Conservation (phyloP, 352 stramenopile species). For the Pythium dissotocum region DNA sequence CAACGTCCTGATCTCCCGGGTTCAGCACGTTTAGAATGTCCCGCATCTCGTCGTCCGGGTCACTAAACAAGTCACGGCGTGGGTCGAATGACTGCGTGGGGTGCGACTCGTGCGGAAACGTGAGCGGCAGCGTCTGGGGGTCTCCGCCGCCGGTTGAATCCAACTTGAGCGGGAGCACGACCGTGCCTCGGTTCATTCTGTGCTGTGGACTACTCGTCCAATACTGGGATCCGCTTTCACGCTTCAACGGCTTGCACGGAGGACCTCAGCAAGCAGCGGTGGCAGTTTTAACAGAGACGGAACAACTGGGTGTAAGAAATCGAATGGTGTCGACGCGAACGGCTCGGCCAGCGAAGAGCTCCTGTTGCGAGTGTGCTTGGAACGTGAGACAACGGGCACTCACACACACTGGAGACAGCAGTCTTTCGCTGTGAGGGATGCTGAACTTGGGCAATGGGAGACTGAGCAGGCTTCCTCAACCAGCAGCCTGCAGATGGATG, state of each 20-base stretch:
- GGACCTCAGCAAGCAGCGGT: neutral
- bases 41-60: constrained; percentile 21
- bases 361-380: neutral
- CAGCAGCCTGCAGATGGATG: neutral
- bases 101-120: constrained; percentile 3
- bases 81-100: neutral
- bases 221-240: neutral
- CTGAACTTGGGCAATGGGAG: neutral
- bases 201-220: neutral
- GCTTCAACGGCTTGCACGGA: constrained; percentile 3
- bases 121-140: constrained; percentile 11
- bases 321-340: neutral
- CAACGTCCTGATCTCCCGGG: neutral
- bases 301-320: neutral
- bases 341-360: neutral
- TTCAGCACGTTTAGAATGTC: constrained; percentile 22
- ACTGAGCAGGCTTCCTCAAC: neutral
- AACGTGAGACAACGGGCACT: neutral
- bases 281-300: constrained; percentile 6
- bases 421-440: neutral
- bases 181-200: constrained; percentile 1
- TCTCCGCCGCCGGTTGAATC: neutral
- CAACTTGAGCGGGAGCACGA: constrained; percentile 8
- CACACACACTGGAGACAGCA: neutral
- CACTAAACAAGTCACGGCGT: neutral